Evolutionary conservation across 1,139 yeast genomes (phyloP).

Genomic region (Lodderomyces beijingensis): DNA sequence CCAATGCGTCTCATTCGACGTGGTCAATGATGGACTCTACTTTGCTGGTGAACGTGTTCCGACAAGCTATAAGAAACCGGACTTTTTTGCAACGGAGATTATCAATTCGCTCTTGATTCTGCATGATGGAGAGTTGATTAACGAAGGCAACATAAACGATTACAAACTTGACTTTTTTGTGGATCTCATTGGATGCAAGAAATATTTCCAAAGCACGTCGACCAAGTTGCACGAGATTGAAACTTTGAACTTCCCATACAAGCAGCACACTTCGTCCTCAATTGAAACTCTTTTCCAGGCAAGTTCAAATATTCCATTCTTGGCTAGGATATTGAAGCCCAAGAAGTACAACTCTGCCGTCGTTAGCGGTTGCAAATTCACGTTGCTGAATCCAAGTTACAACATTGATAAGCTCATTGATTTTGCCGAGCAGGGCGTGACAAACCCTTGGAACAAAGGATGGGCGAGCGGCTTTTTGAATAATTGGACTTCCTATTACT

Average conservation of each 20-base stretch:
- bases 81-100: slow-evolving; percentile 37
- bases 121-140: slow-evolving; percentile 18
- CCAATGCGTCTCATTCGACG: slow-evolving; percentile 31
- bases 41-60: slow-evolving; percentile 36
- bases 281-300: slow-evolving; percentile 24
- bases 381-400: slow-evolving; percentile 31
- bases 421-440: slow-evolving; percentile 16
- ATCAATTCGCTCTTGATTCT: slow-evolving; percentile 30
- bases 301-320: slow-evolving; percentile 29
- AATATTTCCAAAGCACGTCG: slow-evolving; percentile 29
- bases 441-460: slow-evolving; percentile 33
- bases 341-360: slow-evolving; percentile 28
- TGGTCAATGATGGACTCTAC: slow-evolving; percentile 32
- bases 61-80: slow-evolving; percentile 36
- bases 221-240: slow-evolving; percentile 30
- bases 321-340: slow-evolving; percentile 36
- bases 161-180: slow-evolving; percentile 36
- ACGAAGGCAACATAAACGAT: slow-evolving; percentile 19
- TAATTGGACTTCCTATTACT: slow-evolving; percentile 31
- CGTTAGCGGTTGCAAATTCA: slow-evolving; percentile 37
- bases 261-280: slow-evolving; percentile 17
- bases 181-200: slow-evolving; percentile 40
- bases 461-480: slow-evolving; percentile 33
- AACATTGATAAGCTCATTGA: slow-evolving; percentile 27
- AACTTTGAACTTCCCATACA: slow-evolving; percentile 29